Evolutionary conservation across 2,329 filamentous ascomycete genomes (phyloP).

Genomic region (Ophiocordyceps camponoti-saundersi): DNA sequence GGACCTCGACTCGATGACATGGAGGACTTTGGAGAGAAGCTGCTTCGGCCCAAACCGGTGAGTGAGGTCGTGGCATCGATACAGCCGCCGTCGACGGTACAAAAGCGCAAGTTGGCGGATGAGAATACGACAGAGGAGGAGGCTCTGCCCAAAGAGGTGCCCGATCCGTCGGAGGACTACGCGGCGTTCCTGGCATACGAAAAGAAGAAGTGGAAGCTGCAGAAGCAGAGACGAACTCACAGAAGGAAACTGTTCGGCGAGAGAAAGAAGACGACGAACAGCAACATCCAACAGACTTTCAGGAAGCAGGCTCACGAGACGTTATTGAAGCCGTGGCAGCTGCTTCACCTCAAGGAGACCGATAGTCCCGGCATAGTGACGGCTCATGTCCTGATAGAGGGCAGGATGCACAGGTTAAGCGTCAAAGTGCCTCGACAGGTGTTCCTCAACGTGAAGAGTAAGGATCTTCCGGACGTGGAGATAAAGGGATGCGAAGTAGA

Average conservation of each 20-base stretch:
- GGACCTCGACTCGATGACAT: conserved; percentile 42
- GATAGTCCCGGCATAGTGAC: conserved; percentile 73
- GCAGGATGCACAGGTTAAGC: conserved; percentile 76
- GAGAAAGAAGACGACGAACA: conserved; percentile 38
- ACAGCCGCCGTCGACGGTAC: conserved; percentile 25
- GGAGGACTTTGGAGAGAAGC: conserved; percentile 62
- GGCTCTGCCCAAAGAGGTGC: conserved; percentile 67
- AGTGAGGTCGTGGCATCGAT: conserved; percentile 38
- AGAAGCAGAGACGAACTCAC: conserved; percentile 74
- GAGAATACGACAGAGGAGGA: conserved; percentile 57
- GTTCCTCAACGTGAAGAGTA: conserved; percentile 79
- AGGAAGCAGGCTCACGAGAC: conserved; percentile 81
- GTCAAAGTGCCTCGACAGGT: conserved; percentile 78
- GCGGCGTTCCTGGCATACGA: conserved; percentile 79
- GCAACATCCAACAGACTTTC: conserved; percentile 54
- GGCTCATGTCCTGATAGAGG: conserved; percentile 84
- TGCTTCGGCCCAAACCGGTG: conserved; percentile 47
- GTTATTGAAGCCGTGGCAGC: conserved; percentile 88
- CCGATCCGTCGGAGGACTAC: conserved; percentile 73
- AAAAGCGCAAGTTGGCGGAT: conserved; percentile 56
- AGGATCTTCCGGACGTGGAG: conserved; percentile 75
- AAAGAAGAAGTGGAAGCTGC: conserved; percentile 97
- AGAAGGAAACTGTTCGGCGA: conserved; percentile 89
- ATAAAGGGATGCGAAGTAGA: conserved; percentile 76
- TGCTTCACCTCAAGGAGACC: conserved; percentile 71